Evolutionary conservation across 768 basidiomycete species (phyloP), one percentile per base, ranked within the genome.

Genomic region (Naganishia randhawae): DNA sequence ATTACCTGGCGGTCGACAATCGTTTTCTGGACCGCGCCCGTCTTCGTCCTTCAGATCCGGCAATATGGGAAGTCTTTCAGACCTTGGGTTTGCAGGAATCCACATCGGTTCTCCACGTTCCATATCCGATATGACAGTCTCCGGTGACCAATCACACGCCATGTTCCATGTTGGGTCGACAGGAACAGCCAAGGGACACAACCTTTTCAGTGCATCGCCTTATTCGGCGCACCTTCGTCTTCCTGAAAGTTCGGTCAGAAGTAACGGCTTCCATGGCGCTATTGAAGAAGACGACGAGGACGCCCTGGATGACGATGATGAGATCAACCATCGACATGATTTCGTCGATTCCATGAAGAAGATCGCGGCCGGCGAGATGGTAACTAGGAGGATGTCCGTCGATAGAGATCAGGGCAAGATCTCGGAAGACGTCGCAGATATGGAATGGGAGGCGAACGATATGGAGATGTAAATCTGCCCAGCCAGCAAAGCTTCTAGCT

Each of bases 251-350:
- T 71, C 69, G 7, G 70, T 78, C 7, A 42, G 73, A 22, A 68
- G 64, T 62, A 67, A 27, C 22, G 41, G 50, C 33, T 54, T 72
- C n/a, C 64, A 61, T 19, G 74, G 73, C 3, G 76, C 70, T 25
- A 71, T 69, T 6, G 73, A 71, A 35, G 50, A 69, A 31, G 69
- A 68, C 17, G 74, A 73, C 48, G 73, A 74, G 19, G 75, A 73
- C 41, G 75, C 68, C 2, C 74, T 76, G 13, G 77, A 77, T 6
- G 77, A 75, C 32, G 73, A 77, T 13, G 72, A 72, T 37, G 70
- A 71, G 25, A 37, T 51, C 19, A 48, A 42, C 31, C n/a, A 61
- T 5, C 39, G 42, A 39, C 41, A 32, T 10, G 57, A 50, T 32
- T 50, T 11, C n/a, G 1, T 17, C 32, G 35, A 37, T 14, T 13